Base-by-base conservation (phyloP, 768 basidiomycete genomes). In the Boletus rubroflammeus region DNA sequence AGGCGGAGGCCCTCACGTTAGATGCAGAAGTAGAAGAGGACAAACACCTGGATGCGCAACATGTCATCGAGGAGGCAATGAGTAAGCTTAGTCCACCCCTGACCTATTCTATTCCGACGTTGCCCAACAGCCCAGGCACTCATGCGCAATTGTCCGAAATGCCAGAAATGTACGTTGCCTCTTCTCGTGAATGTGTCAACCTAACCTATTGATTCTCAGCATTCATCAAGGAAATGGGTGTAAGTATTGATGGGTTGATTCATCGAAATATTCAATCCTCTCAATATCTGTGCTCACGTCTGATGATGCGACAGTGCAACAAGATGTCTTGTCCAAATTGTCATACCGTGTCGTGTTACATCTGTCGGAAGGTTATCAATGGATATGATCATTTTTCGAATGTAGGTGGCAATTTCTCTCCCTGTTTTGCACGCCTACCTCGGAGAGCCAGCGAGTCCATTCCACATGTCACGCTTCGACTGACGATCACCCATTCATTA, bases 61-160 rank as follows among this genome's bases (percentile, higher is more conserved):
- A 95, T 72, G 68, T 78, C 1, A 78, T 97, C 28, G 94, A 97
- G 66, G 94, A 97, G 65, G 94, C 93, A 3, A 97, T 97, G 94
- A 91, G 90, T 88, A 40, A 42, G 65, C 29, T 2, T 29, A 9
- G 79, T 72, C 7, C 34, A 44, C 50, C 25, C 28, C n/a, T 29
- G 48, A 15, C 39, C 1, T 42, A 26, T 32, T 8, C 31, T 38
- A 17, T 39, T 35, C 39, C 51, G 34, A 59, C 61, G 19, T 57
- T 43, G 5, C 8, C 29, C 43, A 55, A 11, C 51, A 90, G 89
- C 90, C 32, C 77, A 78, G 41, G 93, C 93, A 3, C 73, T 95
- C 13, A 88, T 93, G 83, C 81, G 93, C 35, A 87, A 84, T 58
- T 97, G 94, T 70, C 94, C 94, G 0, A 87, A 85, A 54, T 96